phyloP scores from a whole-genome alignment of 2,329 filamentous ascomycete genomes.

The Ophiostoma ulmi region DNA sequence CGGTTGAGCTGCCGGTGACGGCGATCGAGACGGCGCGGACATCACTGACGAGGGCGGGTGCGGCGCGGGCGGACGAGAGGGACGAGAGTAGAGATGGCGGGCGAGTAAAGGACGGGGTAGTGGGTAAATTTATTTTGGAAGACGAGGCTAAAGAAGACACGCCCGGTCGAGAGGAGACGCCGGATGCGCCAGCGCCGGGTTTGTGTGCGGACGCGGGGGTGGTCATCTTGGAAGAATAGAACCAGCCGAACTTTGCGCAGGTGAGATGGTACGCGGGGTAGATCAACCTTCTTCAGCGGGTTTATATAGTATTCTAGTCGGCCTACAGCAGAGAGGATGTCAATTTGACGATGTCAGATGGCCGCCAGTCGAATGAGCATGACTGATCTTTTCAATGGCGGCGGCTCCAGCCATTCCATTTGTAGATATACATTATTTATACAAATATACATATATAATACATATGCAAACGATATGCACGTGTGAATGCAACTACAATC shows the following conservation, averaged over 20 bases:
- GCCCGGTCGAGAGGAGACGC: not conserved
- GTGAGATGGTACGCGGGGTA: not conserved
- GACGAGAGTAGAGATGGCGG: conserved; percentile 15
- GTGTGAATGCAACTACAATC: not conserved
- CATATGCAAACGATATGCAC: not conserved
- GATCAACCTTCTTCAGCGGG: not conserved
- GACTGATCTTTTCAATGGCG: not conserved
- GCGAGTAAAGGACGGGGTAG: not conserved
- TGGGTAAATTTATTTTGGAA: not conserved
- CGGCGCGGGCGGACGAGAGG: conserved; percentile 15
- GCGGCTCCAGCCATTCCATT: conserved; percentile 9
- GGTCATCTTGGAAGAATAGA: not conserved
- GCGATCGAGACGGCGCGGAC: conserved; percentile 16
- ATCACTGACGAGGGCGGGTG: conserved; percentile 17
- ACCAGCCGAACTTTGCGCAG: no score
- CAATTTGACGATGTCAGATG: not conserved
- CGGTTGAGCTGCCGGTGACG: not conserved
- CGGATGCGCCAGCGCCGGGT: conserved; percentile 5
- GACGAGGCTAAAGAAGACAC: not conserved
- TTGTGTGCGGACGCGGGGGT: not conserved
- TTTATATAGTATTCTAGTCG: not conserved
- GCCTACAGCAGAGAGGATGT: not conserved
- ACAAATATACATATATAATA: not conserved
- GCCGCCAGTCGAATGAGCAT: not conserved
- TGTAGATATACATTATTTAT: not conserved